These are phyloP conservation scores for Aspergillus sergii DNA, from an alignment of 2,329 filamentous ascomycete species.

Conservation along the genomic window DNA sequence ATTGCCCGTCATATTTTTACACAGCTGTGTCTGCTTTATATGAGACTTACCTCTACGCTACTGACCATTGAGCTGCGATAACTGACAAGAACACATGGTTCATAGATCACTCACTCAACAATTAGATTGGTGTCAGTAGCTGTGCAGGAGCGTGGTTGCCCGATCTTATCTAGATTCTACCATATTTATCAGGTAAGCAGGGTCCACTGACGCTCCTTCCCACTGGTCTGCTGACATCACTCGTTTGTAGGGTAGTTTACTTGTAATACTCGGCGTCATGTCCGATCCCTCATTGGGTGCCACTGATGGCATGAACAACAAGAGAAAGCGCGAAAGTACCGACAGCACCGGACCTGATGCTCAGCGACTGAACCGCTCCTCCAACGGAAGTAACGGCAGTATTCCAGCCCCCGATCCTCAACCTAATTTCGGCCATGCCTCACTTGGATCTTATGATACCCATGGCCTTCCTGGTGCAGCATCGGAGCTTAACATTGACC, in stretches of 20 bases:
- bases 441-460: constrained; percentile 38
- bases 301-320: constrained; percentile 38
- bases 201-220: background rate
- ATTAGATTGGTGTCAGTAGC: background rate
- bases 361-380: constrained; percentile 45
- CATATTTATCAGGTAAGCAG: constrained; percentile 1
- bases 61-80: background rate
- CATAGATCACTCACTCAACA: constrained; percentile 3
- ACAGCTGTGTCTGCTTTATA: background rate
- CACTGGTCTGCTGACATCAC: constrained; percentile 8
- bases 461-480: constrained; percentile 40
- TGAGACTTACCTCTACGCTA: background rate
- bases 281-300: constrained; percentile 42
- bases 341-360: constrained; percentile 43
- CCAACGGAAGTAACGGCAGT: constrained; percentile 44
- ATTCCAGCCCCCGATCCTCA: constrained; percentile 36
- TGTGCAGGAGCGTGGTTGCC: background rate
- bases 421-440: constrained; percentile 37
- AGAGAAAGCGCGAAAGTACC: constrained; percentile 45
- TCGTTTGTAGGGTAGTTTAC: constrained; percentile 5
- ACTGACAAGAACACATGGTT: constrained; percentile 1
- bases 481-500: constrained; percentile 47
- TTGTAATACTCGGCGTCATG: constrained; percentile 27
- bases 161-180: background rate
- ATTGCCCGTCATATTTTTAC: background rate